phyloP scores from a whole-genome alignment of 2,329 filamentous ascomycete genomes.

The Scedosporium minutisporum region DNA sequence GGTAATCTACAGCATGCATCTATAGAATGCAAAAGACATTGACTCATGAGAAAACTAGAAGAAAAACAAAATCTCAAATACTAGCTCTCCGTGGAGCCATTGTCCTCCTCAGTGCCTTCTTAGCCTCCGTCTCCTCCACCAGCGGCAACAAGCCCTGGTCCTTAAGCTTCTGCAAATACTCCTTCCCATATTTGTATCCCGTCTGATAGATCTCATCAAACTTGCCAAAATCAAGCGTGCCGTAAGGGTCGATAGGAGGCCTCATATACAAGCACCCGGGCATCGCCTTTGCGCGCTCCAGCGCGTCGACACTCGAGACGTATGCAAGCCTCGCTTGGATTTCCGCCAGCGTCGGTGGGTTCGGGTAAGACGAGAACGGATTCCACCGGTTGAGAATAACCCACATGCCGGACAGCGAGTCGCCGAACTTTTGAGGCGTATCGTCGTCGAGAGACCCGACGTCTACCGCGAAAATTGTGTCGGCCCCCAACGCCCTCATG shows the following conservation, averaged over 20 bases:
- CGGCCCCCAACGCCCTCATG: conserved; percentile 89
- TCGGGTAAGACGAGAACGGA: conserved; percentile 77
- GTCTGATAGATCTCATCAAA: conserved; percentile 95
- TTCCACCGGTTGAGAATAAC: conserved; percentile 95
- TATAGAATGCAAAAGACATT: too few relatives aligned
- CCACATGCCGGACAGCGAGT: conserved; percentile 92
- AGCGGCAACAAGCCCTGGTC: conserved; percentile 67
- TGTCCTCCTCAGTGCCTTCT: conserved; percentile 65
- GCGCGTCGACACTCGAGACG: conserved; percentile 85
- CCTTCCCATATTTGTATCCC: conserved; percentile 76
- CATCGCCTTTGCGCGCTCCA: conserved; percentile 85
- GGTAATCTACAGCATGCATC: background rate
- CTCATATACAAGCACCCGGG: conserved; percentile 94
- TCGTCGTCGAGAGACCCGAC: conserved; percentile 89
- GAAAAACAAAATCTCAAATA: conserved; percentile 37
- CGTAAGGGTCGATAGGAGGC: conserved; percentile 86
- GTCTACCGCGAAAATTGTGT: conserved; percentile 91
- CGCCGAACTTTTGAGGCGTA: conserved; percentile 84
- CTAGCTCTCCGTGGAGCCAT: conserved; percentile 73
- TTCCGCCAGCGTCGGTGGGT: conserved; percentile 88
- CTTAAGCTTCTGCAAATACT: conserved; percentile 66
- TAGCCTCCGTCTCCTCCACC: conserved; percentile 58
- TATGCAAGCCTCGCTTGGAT: conserved; percentile 94
- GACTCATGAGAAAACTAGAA: background rate
- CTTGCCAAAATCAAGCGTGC: conserved; percentile 90